A percentile compares a stretch with the other conserved stretches of the same genome.
Conservation (phyloP, 1,284 basidiomycete genomes). For the Ganoderma sp. region DNA sequence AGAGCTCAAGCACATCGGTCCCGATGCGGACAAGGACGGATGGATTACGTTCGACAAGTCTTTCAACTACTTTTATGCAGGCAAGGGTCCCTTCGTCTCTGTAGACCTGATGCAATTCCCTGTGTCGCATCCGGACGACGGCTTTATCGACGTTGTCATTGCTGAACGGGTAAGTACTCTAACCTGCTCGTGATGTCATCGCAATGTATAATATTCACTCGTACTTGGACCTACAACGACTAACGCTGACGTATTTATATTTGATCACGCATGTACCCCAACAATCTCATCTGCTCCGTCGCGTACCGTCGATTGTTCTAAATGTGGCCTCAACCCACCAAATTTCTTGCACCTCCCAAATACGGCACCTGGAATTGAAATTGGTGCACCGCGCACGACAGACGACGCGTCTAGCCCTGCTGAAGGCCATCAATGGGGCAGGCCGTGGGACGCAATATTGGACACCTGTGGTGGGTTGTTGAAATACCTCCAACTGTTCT, state of each 20-base stretch:
- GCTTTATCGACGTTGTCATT: slow-evolving; percentile 78
- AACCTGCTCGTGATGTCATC: slow-evolving; percentile 11
- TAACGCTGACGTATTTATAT: background rate
- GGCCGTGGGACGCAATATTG: slow-evolving; percentile 74
- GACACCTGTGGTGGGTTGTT: slow-evolving; percentile 56
- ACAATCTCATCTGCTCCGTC: background rate
- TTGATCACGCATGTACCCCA: background rate
- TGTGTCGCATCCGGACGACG: slow-evolving; percentile 79
- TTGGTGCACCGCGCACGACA: slow-evolving; percentile 34
- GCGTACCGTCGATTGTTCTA: background rate
- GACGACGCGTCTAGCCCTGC: slow-evolving; percentile 61
- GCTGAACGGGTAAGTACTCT: slow-evolving; percentile 62
- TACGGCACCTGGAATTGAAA: background rate
- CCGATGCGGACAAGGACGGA: slow-evolving; percentile 52
- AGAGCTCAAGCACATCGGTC: slow-evolving; percentile 48
- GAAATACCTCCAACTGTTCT: slow-evolving; percentile 6
- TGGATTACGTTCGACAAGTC: slow-evolving; percentile 78
- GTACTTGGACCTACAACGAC: background rate
- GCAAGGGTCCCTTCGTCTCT: slow-evolving; percentile 70
- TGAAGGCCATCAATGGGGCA: slow-evolving; percentile 70
- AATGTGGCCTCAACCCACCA: background rate
- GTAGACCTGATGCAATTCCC: slow-evolving; percentile 89
- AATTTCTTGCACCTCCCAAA: background rate
- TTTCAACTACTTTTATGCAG: slow-evolving; percentile 73
- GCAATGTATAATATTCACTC: background rate